Evolutionary conservation across 2,329 filamentous ascomycete species (phyloP), one percentile per base, ranked within the genome.

Genomic region (Paecilomyces sp.): DNA sequence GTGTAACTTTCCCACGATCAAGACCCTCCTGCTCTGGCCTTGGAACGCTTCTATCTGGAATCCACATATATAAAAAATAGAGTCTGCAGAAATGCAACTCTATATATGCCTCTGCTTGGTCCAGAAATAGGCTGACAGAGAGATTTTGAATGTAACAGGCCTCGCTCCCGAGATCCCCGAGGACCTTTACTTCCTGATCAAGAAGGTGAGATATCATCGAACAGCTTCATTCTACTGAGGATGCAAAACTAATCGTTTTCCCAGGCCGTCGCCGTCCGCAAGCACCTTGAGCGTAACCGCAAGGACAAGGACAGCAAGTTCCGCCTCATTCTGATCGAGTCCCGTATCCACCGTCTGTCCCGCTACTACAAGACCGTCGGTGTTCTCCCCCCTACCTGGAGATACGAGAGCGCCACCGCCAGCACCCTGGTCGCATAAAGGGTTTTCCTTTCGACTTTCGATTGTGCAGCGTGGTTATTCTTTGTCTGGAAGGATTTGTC

Each of bases 231-330:
- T 56, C 34, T 3, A 28, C 25, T 15, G 25, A 18, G 11, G 12
- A 13, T 25, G 6, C 31, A 1, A n/a, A 9, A 8, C 54, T 56
- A 18, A 56, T 56, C 22, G 8, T 18, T 8, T 18, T 6, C 8
- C 3, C 41, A 94, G 92, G 92, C 92, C 73, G 92, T 97, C 74
- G 89, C 92, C 78, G 94, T 99, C 84, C 93, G 94, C 85, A 99
- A 99, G 91, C 95, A 99, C 84, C 91, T 99, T 71, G 92, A 97
- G 88, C 91, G 91, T 83, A 99, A 99, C 89, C 93, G 94, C 83
- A 99, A 99, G 88, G 94, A 99, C 87, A 96, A 92, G 86, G 94
- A 99, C 87, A 91, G 89, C 86, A 99, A 99, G 87, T 99, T 99
- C 91, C 93, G 94, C 79, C 91, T 99, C 70, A 99, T 99, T 93